A percentile compares a stretch with the other conserved stretches of the same genome.
Conservation (phyloP, 495 filamentous ascomycete genomes). For the Penicillium steckii region DNA sequence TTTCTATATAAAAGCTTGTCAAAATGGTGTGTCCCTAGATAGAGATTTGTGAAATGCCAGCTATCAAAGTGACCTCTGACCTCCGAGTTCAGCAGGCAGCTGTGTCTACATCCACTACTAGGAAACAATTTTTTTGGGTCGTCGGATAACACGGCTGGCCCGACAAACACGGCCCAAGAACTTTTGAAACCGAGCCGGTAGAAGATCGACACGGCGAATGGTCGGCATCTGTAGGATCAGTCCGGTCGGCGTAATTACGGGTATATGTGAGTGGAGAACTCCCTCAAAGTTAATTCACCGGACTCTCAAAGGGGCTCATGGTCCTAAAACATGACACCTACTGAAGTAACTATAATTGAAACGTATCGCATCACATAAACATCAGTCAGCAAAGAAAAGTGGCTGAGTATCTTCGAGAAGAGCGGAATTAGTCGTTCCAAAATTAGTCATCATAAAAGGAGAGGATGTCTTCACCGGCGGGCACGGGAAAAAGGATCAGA, state of each 20-base stretch:
- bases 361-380: background rate
- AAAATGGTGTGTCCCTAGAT: too few relatives aligned
- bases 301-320: background rate
- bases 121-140: background rate
- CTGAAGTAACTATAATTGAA: background rate
- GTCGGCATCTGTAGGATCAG: background rate
- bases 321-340: background rate
- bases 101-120: too few relatives aligned
- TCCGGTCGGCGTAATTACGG: constrained; percentile 1
- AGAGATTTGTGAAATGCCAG: too few relatives aligned
- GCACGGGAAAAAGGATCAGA: background rate
- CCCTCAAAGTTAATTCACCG: constrained; percentile 2
- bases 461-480: background rate
- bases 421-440: background rate
- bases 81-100: too few relatives aligned
- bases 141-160: background rate
- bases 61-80: too few relatives aligned
- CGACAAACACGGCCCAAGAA: background rate
- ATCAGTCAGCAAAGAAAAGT: background rate
- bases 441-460: background rate
- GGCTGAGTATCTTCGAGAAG: background rate
- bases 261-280: constrained; percentile 11
- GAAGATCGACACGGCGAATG: background rate
- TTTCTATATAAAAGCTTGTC: too few relatives aligned
- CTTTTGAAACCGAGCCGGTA: background rate